Percentiles rank a stretch among this genome's conserved stretches.
These are phyloP conservation scores for Thalassiosira hispida DNA, from an alignment of 352 stramenopile species.

Conservation along the genomic window DNA sequence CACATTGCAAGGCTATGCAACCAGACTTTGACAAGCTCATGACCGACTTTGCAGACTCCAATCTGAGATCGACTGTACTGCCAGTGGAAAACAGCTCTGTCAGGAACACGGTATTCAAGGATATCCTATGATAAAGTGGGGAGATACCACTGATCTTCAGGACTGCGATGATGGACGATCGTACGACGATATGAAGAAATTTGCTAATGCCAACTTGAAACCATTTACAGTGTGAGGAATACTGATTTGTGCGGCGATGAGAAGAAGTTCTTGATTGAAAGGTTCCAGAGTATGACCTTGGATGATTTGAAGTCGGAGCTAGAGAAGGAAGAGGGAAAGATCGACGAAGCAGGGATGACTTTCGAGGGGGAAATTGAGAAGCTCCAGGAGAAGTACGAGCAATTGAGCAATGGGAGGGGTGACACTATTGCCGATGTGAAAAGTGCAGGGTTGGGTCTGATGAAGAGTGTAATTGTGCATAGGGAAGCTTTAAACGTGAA, in stretches of 20 bases:
- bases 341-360: slow-evolving; percentile 72
- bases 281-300: slow-evolving; percentile 65
- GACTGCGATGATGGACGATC: slow-evolving; percentile 80
- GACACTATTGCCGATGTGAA: slow-evolving; percentile 74
- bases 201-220: slow-evolving; percentile 82
- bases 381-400: slow-evolving; percentile 76
- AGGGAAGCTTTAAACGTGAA: slow-evolving; percentile 66
- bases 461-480: slow-evolving; percentile 81
- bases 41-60: slow-evolving; percentile 54
- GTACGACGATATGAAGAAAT: slow-evolving; percentile 75
- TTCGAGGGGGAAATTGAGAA: slow-evolving; percentile 78
- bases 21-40: slow-evolving; percentile 82
- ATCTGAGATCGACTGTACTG: slow-evolving; percentile 84
- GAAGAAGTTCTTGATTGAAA: slow-evolving; percentile 83
- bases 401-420: slow-evolving; percentile 73
- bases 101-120: slow-evolving; percentile 77
- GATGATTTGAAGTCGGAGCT: slow-evolving; percentile 65
- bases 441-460: slow-evolving; percentile 72
- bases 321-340: slow-evolving; percentile 73
- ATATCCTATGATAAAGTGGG: slow-evolving; percentile 85
- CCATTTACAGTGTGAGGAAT: slow-evolving; percentile 80
- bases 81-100: slow-evolving; percentile 77
- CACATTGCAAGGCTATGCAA: slow-evolving; percentile 81
- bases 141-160: slow-evolving; percentile 69
- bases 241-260: slow-evolving; percentile 84